Conservation (phyloP, 805 yeast species). For the Spathaspora gorwiae region DNA sequence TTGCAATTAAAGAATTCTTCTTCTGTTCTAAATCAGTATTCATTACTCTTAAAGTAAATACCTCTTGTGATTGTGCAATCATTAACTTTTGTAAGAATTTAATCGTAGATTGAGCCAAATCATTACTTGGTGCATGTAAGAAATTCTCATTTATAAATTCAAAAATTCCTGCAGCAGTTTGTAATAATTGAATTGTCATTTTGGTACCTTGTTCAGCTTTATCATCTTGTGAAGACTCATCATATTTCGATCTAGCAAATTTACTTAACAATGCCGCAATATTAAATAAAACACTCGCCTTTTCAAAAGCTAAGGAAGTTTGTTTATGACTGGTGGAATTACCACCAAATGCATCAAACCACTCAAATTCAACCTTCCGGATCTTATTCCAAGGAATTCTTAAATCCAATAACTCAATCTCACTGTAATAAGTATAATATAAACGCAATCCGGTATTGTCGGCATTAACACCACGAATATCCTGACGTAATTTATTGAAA, state of each 20-base stretch:
- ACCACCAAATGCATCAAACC: slow-evolving; percentile 71
- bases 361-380: slow-evolving; percentile 56
- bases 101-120: slow-evolving; percentile 65
- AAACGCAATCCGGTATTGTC: slow-evolving; percentile 47
- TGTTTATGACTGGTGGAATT: slow-evolving; percentile 51
- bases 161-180: slow-evolving; percentile 76
- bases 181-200: slow-evolving; percentile 54
- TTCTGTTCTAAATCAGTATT: slow-evolving; percentile 44
- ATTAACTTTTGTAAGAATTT: slow-evolving; percentile 58
- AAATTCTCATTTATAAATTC: slow-evolving; percentile 73
- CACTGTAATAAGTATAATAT: slow-evolving; percentile 70
- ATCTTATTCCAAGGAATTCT: slow-evolving; percentile 67
- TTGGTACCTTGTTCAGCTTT: slow-evolving; percentile 45
- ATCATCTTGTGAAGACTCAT: slow-evolving; percentile 18
- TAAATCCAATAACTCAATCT: slow-evolving; percentile 72
- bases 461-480: slow-evolving; percentile 46
- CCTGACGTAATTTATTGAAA: slow-evolving; percentile 58
- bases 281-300: slow-evolving; percentile 79
- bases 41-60: slow-evolving; percentile 62
- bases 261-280: slow-evolving; percentile 60
- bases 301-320: slow-evolving; percentile 80
- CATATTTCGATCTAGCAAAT: slow-evolving; percentile 36
- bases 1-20: slow-evolving; percentile 70
- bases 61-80: slow-evolving; percentile 87
- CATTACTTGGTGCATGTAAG: slow-evolving; percentile 82